Percentiles rank a stretch among this genome's conserved stretches.
phyloP scores from a whole-genome alignment of 129 eudicot species.

The Kitagawia praeruptora region DNA sequence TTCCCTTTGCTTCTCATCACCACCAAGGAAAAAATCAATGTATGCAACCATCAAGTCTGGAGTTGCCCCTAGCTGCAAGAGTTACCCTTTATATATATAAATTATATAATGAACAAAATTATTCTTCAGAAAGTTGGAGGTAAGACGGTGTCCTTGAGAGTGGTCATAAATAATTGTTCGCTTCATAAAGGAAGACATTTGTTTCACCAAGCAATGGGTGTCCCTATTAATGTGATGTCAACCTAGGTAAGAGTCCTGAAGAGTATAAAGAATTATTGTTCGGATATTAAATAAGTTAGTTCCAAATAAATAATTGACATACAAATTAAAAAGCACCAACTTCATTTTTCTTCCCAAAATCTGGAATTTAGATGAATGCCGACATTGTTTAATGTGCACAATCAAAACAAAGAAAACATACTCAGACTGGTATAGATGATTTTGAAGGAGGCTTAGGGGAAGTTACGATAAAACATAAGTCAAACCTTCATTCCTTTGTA shows the following conservation, averaged over 20 bases:
- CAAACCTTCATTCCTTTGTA: constrained; percentile 89
- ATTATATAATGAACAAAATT: background rate
- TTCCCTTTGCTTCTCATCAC: constrained; percentile 77
- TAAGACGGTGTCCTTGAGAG: background rate
- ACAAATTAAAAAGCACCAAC: background rate
- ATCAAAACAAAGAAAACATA: background rate
- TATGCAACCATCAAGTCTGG: constrained; percentile 74
- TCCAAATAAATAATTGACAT: background rate
- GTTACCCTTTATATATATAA: background rate
- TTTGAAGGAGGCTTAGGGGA: background rate
- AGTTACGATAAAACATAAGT: background rate
- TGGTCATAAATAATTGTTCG: background rate
- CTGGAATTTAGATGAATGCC: background rate
- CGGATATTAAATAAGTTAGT: background rate
- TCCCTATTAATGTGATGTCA: background rate
- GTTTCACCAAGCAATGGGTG: background rate
- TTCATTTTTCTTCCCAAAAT: background rate
- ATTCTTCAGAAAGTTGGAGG: background rate
- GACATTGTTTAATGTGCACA: background rate
- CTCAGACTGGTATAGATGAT: background rate
- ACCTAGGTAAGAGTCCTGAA: background rate
- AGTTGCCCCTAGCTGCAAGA: constrained; percentile 75
- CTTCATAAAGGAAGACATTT: background rate
- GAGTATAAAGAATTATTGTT: background rate
- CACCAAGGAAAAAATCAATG: constrained; percentile 81